Evolutionary conservation across 306 rosid species (phyloP).

Genomic region (Vigna mungo): DNA sequence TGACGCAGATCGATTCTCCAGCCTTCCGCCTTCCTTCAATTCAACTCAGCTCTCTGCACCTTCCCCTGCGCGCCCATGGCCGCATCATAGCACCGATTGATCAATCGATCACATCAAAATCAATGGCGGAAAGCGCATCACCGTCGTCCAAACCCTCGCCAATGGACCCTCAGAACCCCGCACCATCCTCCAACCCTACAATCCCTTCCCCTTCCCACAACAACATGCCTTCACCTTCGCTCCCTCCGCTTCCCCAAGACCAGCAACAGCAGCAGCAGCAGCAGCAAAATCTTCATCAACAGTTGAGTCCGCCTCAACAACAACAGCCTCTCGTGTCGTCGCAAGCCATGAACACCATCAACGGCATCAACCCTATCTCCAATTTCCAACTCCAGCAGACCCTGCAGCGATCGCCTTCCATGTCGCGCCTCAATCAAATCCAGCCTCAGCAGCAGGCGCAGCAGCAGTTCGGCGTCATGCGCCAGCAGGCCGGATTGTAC

Average conservation of each 20-base stretch:
- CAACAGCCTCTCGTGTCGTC: constrained; percentile 39
- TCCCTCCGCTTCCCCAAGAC: constrained; percentile 40
- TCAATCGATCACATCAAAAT: neutral
- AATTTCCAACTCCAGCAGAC: constrained; percentile 68
- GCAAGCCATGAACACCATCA: constrained; percentile 50
- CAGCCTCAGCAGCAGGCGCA: constrained; percentile 63
- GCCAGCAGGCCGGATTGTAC: constrained; percentile 73
- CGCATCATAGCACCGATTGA: neutral
- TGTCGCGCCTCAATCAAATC: constrained; percentile 68
- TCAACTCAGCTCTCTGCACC: neutral
- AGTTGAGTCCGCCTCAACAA: neutral
- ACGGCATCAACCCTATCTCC: constrained; percentile 54
- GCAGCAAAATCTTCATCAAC: constrained; percentile 2
- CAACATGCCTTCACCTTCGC: neutral
- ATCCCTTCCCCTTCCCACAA: neutral
- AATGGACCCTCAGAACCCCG: constrained; percentile 25
- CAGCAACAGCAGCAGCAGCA: constrained; percentile 22
- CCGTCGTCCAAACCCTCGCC: constrained; percentile 12
- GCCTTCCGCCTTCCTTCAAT: neutral
- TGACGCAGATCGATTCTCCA: neutral
- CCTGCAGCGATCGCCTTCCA: constrained; percentile 68
- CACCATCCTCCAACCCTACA: constrained; percentile 2
- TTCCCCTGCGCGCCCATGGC: neutral
- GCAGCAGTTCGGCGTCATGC: constrained; percentile 67
- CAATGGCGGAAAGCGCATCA: constrained; percentile 29